phyloP scores from a whole-genome alignment of 805 yeast genomes.

The Myxozyma mucilagina region DNA sequence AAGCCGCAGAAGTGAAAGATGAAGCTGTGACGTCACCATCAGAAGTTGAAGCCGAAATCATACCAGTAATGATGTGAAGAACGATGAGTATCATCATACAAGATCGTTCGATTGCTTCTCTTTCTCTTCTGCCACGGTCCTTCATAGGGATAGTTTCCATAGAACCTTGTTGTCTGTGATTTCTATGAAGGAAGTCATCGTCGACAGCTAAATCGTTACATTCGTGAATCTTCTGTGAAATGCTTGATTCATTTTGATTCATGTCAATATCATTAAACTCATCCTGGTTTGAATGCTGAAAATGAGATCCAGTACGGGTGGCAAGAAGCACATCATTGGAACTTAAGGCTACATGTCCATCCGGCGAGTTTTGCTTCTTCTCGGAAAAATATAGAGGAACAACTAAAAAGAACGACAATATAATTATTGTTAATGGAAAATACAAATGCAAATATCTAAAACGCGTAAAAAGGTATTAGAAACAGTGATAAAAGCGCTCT shows the following conservation, averaged over 20 bases:
- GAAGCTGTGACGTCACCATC: neutral
- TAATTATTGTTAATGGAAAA: neutral
- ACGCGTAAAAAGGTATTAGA: neutral
- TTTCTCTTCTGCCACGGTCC: slow-evolving; percentile 1
- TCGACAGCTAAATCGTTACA: slow-evolving; percentile 3
- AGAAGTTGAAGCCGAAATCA: neutral
- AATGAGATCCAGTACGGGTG: neutral
- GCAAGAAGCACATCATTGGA: slow-evolving; percentile 7
- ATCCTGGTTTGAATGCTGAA: neutral
- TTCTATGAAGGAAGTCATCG: slow-evolving; percentile 6
- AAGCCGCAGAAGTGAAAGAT: neutral
- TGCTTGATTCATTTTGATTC: slow-evolving; percentile 52
- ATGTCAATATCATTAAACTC: neutral
- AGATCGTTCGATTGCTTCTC: slow-evolving; percentile 1
- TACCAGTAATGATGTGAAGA: neutral
- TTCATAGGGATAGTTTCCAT: slow-evolving; percentile 1
- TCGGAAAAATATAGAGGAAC: neutral
- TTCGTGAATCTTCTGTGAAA: slow-evolving; percentile 37
- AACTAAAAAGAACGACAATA: neutral
- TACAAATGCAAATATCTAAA: slow-evolving; percentile 5
- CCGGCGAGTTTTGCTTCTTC: neutral
- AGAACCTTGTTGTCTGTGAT: neutral
- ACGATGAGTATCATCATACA: neutral
- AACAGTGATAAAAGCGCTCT: neutral
- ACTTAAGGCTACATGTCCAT: neutral